Evolutionary conservation across 1,284 basidiomycete genomes (phyloP), one percentile per base, ranked within the genome.

Genomic region (Pulveroboletus ridleyi): DNA sequence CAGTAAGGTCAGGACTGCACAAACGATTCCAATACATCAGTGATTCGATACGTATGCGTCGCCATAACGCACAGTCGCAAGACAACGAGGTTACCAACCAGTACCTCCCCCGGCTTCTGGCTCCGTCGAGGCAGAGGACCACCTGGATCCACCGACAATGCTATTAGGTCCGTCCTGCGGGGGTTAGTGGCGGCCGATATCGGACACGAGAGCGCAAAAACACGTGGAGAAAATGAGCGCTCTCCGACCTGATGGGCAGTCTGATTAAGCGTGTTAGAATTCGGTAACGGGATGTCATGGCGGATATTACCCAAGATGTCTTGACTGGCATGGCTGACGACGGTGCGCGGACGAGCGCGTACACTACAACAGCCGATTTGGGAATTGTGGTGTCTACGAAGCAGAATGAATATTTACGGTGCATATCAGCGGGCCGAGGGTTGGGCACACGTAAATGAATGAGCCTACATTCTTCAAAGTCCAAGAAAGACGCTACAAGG

Each of bases 401-500:
- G 62, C 58, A 59, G 62, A 66, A 63, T 56, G n/a, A 59, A 56
- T 15, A 35, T 59, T 55, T 18, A 53, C 20, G 23, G 33, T 52
- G 23, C 23, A 61, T 33, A 23, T 68, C 23, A 66, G 56, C 14
- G 17, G 35, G 42, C 39, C 18, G 59, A 56, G 29, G 29, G 29
- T 5, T 29, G 46, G 17, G 33, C 33, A 22, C 22, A 33, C 50
- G 42, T n/a, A 55, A 62, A 46, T 39, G 47, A 29, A 35, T 57
- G 42, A 49, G 67, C 86, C 69, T 74, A 91, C 90, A 89, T 66
- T 89, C 83, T 54, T 83, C 83, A 59, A 87, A 86, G 65, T 91
- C 84, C 39, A 90, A 72, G 67, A 83, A 86, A 58, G 81, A 83
- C 29, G 83, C 80, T 10, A 83, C 79, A 5, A 92, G 73, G 70